Evolutionary conservation across 2,329 filamentous ascomycete genomes (phyloP), one percentile per base, ranked within the genome.

Genomic region (Fusarium annulatum): DNA sequence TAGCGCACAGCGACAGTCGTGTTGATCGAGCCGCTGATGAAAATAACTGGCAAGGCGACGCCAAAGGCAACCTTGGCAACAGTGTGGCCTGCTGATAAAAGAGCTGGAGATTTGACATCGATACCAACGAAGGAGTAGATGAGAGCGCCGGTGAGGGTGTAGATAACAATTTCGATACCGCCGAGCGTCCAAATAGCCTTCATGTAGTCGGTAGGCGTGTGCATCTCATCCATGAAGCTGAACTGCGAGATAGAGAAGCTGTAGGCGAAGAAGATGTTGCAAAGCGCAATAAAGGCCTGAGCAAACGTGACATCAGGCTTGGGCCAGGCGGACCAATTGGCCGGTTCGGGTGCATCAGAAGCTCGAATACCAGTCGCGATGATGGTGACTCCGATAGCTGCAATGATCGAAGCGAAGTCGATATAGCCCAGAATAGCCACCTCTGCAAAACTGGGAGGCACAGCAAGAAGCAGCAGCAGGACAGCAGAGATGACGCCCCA

Each of bases 221-320:
- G 83, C 83, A 85, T 85, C 76, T 85, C 83, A 58, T 85, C 83
- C 83, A 85, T 85, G 74, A 85, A 85, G 76, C 79, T 82, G 77
- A 85, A 84, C 75, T 85, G 83, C 62, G 81, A 84, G 36, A 85
- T 78, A 18, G 83, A 82, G 42, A 84, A 85, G 71, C 89, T 84
- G 82, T 91, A 93, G 46, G 91, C 90, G 65, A 93, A 88, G 64
- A 92, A 85, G 59, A 93, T 93, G 80, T 93, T 92, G 73, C 84
- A 85, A n/a, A 91, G 84, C 4, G 88, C 86, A 15, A 88, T 83
- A 75, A 91, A 90, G 12, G 84, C 88, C 61, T 86, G 82, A 46
- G 83, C 83, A 33, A 91, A 82, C 10, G 81, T 80, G 16, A 86
- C 79, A 5, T 84, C 75, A 7, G 79, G 76, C 68, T 78, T 80